phyloP scores from a whole-genome alignment of 495 filamentous ascomycete species.

The Jackrogersella multiformis region DNA sequence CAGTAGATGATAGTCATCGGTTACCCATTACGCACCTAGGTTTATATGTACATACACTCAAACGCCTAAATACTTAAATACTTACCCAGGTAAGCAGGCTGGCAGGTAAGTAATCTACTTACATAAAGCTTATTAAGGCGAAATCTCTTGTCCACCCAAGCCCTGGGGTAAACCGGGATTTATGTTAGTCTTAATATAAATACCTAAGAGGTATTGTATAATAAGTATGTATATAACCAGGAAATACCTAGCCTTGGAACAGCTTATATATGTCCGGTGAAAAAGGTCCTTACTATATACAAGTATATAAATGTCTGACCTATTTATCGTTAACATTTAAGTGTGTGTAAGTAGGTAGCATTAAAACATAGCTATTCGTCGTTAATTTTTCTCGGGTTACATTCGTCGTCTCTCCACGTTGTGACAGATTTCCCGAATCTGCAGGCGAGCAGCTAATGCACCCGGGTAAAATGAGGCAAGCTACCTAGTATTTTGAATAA shows the following conservation, averaged over 20 bases:
- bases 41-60: not conserved
- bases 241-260: too few species aligned
- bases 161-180: constrained; percentile 25
- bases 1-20: constrained; percentile 19
- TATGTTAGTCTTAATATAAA: not conserved
- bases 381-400: not conserved
- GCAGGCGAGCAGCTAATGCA: constrained; percentile 21
- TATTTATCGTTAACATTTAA: not conserved
- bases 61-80: constrained; percentile 2
- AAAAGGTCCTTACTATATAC: not conserved
- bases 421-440: constrained; percentile 1
- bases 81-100: too few species aligned
- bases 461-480: constrained; percentile 32
- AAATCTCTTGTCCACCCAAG: constrained; percentile 18
- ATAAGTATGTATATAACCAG: constrained; percentile 2
- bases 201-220: not conserved
- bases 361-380: constrained; percentile 6
- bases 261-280: constrained; percentile 8
- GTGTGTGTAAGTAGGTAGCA: too few species aligned
- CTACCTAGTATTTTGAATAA: not conserved
- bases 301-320: constrained; percentile 9
- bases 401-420: not conserved
- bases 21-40: constrained; percentile 10
- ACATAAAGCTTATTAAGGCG: not conserved
- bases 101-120: too few species aligned